Evolutionary conservation across 1,139 yeast species (phyloP).

Genomic region (Pichia kudriavzevii): DNA sequence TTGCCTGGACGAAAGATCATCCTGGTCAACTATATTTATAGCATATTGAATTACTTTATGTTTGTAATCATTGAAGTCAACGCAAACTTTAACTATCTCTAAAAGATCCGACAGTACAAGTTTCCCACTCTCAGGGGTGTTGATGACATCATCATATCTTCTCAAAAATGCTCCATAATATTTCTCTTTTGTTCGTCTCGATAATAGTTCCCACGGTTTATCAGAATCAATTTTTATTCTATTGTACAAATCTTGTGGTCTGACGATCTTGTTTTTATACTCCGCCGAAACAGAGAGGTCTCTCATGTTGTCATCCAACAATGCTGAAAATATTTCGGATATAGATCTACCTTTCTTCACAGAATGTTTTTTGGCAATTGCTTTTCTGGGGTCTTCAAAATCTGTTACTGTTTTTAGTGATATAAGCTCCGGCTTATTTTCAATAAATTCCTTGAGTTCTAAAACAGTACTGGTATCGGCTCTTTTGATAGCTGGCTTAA

Average conservation of each 20-base stretch:
- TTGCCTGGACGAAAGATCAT: not conserved
- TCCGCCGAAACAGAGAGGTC: constrained; percentile 25
- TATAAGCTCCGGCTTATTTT: constrained; percentile 11
- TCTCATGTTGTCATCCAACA: constrained; percentile 21
- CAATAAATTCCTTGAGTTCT: constrained; percentile 15
- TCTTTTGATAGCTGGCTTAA: constrained; percentile 13
- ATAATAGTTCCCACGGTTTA: constrained; percentile 20
- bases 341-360: constrained; percentile 12
- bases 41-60: constrained; percentile 17
- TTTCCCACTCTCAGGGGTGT: constrained; percentile 13
- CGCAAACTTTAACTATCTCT: constrained; percentile 18
- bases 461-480: constrained; percentile 8
- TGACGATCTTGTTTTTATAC: constrained; percentile 21
- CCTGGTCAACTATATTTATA: constrained; percentile 12
- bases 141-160: constrained; percentile 20
- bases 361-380: not conserved
- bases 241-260: constrained; percentile 23
- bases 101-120: constrained; percentile 15
- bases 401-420: constrained; percentile 5
- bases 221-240: constrained; percentile 19
- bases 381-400: not conserved
- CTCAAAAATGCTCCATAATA: constrained; percentile 26
- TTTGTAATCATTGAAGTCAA: constrained; percentile 16
- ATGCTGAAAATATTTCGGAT: constrained; percentile 21
- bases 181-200: constrained; percentile 18